phyloP scores from a whole-genome alignment of 164 flowering plant species.

The Berberis thunbergii region DNA sequence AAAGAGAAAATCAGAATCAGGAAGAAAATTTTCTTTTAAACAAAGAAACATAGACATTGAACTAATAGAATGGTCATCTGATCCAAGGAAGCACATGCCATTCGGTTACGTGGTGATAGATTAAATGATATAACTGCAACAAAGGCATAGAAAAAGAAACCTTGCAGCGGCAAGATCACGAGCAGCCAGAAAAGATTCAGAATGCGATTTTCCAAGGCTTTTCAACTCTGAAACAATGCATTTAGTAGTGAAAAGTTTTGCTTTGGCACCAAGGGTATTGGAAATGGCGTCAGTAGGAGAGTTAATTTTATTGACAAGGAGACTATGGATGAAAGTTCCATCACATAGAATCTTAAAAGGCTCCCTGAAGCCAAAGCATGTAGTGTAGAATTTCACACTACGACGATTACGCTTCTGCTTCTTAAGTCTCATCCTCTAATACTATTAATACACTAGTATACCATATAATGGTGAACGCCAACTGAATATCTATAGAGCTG shows the following conservation, averaged over 20 bases:
- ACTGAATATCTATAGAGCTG: no score
- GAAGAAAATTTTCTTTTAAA: background rate
- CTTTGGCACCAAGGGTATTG: conserved; percentile 37
- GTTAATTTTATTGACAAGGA: conserved; percentile 26
- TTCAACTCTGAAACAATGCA: conserved; percentile 67
- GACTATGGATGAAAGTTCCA: conserved; percentile 76
- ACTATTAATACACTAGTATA: no score
- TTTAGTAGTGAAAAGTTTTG: conserved; percentile 72
- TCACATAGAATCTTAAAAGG: conserved; percentile 81
- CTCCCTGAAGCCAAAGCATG: conserved; percentile 69
- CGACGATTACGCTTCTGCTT: conserved; percentile 67
- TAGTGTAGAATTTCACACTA: conserved; percentile 50
- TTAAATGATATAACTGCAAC: background rate
- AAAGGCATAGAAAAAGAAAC: conserved; percentile 22
- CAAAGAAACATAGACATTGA: background rate
- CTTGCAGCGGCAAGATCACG: conserved; percentile 45
- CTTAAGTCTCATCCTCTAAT: conserved; percentile 46
- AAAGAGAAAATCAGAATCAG: background rate
- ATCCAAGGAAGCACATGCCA: background rate
- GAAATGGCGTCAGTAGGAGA: conserved; percentile 43
- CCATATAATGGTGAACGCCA: no score
- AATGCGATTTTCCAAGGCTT: conserved; percentile 43
- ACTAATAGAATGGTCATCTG: background rate
- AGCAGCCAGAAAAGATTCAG: conserved; percentile 45
- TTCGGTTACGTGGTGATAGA: background rate